Evolutionary conservation across 208 protist species (phyloP).

Genomic region (Leishmania aethiopica): DNA sequence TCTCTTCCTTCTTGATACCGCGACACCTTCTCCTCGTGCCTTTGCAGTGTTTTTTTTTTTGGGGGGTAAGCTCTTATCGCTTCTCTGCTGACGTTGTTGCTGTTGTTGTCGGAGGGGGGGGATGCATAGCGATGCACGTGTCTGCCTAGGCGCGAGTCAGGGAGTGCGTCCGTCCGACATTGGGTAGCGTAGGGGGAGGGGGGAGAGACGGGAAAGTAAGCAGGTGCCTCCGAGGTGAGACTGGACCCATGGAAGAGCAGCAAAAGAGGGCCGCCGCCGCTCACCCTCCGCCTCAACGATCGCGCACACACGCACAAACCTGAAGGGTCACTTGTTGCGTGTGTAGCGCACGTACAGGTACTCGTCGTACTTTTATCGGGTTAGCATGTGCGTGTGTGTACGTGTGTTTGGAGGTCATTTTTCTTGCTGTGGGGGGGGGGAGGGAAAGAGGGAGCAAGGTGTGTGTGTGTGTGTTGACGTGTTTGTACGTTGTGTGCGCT

Average conservation of each 20-base stretch:
- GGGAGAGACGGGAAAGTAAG: background rate
- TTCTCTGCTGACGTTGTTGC: background rate
- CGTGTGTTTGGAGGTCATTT: background rate
- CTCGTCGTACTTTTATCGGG: too few species aligned
- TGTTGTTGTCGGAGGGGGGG: too few species aligned
- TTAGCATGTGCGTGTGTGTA: background rate
- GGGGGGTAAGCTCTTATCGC: background rate
- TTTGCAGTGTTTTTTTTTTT: background rate
- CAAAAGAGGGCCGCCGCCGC: background rate
- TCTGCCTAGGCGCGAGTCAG: background rate
- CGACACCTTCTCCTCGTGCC: background rate
- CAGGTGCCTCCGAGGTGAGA: background rate
- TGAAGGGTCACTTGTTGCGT: background rate
- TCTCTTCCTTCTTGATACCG: background rate
- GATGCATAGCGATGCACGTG: background rate
- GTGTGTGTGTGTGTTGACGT: background rate
- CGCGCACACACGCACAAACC: background rate
- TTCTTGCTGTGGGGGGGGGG: background rate
- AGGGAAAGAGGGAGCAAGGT: slow-evolving; percentile 3
- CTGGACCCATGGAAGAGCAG: background rate
- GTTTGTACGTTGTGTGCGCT: background rate
- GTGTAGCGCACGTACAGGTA: background rate
- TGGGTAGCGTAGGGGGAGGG: background rate
- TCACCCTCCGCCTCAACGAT: background rate
- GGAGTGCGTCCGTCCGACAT: background rate